Base-by-base conservation (phyloP, 371 early-diverging fungal genomes). In the Encephalitozoon cuniculi region DNA sequence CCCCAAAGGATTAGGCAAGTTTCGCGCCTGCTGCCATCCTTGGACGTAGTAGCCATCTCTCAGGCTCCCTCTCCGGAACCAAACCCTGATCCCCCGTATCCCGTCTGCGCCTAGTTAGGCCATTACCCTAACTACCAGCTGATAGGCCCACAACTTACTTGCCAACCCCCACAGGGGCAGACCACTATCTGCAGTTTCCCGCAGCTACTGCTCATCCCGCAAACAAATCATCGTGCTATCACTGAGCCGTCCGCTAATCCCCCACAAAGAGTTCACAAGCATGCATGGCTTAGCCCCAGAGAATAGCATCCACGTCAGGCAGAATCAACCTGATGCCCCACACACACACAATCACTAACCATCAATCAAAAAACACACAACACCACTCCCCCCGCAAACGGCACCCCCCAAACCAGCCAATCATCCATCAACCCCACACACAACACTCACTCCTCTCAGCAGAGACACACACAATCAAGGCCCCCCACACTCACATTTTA, bases 11-110 rank as follows among this genome's bases (percentile, higher is more conserved):
- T 72, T 70, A 55, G 69, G 40, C 69, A 75, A 75, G 15, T 75
- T 75, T 63, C 75, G 75, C 75, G 71, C 75, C 75, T 75, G 75
- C 75, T 69, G 75, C 75, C 49, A 37, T 75, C 75, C 75, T 75
- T 75, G 71, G 75, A 75, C 69, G 52, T 75, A 46, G 75, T 49
- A 75, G 75, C 75, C 28, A 63, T 75, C 63, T 75, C 75, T 75
- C 75, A 75, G 75, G 69, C 75, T 75, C 75, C 75, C 59, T 75
- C 75, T 75, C 75, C 75, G 75, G 75, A 53, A 68, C 34, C 44
- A 55, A 55, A 69, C 75, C 54, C 71, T 37, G 25, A 71, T 55
- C 43, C 49, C 71, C 75, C 75, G 75, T 75, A n/a, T 54, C 52
- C 75, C 75, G 72, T 75, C 75, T 34, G 21, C 18, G 75, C 34